Evolutionary conservation across 805 yeast genomes (phyloP), one percentile per base, ranked within the genome.

Genomic region (Saccharomycopsis malanga): DNA sequence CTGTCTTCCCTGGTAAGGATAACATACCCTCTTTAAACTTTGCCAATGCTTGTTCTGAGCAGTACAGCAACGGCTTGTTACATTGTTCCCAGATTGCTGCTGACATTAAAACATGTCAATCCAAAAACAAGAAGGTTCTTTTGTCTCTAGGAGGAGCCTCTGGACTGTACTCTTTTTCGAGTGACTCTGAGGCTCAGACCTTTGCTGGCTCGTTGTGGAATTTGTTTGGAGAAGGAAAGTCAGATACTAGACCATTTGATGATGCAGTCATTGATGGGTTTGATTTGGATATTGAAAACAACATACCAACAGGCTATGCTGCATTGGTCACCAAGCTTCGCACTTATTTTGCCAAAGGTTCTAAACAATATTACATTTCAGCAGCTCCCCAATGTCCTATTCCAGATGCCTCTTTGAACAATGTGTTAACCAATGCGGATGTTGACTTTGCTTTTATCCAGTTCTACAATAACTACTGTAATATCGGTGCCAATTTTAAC

Each of bases 201-300:
- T 79, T 77, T 58, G 89, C 83, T 6, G 70, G 66, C 25, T 66
- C 79, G 39, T 61, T 81, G 38, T 83, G 86, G 76, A 66, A 79
- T 54, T 75, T 75, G 41, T 77, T 84, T 55, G 79, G 77, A 36
- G 78, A 49, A 68, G 38, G 57, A 56, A 15, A 46, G 9, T 22
- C 42, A 14, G 39, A 44, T 20, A 46, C 48, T 50, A 56, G 79
- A 54, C 62, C 76, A 48, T 78, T 81, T 55, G 86, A 79, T 44
- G 73, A 69, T 53, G 63, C 35, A 2, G n/a, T 30, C 14, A 29
- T 89, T 39, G 97, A 91, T 64, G 98, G 97, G 18, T 88, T 87
- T 61, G 97, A 89, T 63, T 80, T 89, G 53, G 97, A 89, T 63
- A 78, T 85, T 57, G 97, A 91, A 64, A 68, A 70, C 59, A 64